Evolutionary conservation across 108 stramenopile species (phyloP), one percentile per base, ranked within the genome.

Genomic region (Fistulifera solaris): DNA sequence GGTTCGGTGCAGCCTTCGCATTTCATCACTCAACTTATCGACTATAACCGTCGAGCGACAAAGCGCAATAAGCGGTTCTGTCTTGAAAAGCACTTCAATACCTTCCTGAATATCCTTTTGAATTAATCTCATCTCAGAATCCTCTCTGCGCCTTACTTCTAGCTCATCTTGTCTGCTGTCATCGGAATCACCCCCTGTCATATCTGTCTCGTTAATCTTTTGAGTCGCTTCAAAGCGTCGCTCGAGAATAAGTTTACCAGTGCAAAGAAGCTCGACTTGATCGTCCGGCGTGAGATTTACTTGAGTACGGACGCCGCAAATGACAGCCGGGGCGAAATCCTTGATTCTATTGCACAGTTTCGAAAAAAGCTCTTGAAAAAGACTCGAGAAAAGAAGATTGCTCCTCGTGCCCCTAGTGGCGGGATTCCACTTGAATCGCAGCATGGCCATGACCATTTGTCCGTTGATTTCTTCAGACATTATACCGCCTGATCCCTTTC

Each of bases 221-320:
- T 58, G 61, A 0, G 38, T 61, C 24, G 23, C 28, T 14, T 68
- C 59, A 8, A 65, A 50, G 1, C 54, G 35, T 27, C 71, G 56
- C 43, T 88, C 90, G 25, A 81, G 55, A 1, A 93, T 69, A 23
- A 85, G 81, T 64, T 87, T 88, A 0, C 86, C 85, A 22, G 65
- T 68, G 23, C 41, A 43, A 23, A 93, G 72, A 10, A 93, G 66
- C 49, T 93, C 90, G 28, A 93, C 81, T 80, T 84, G 78, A 59
- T 93, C 86, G 58, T 93, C 86, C 8, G 90, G 90, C 13, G 90
- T 93, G 10, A 93, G 67, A 61, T 93, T 93, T 0, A 88, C 86
- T 64, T 93, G 90, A 1, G 90, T 93, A 18, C 85, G 68, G 21
- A 88, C 58, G 5, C 86, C 86, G 43, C 80, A 84, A 21, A 93